Percentiles rank a stretch among this genome's conserved stretches.
Conservation (phyloP, 2,329 filamentous ascomycete species). For the Fusarium musae region DNA sequence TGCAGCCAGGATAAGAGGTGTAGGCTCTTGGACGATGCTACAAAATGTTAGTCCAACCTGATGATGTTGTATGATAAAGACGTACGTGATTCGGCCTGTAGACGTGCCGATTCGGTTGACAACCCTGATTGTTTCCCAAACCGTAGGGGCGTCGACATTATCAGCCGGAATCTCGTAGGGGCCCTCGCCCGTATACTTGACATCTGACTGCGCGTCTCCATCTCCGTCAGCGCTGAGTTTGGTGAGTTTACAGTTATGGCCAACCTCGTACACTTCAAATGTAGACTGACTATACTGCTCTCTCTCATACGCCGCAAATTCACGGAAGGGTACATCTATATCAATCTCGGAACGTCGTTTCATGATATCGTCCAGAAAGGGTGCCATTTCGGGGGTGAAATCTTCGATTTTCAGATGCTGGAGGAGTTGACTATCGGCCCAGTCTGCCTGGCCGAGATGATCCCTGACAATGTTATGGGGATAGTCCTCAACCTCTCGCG, state of each 20-base stretch:
- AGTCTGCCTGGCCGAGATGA: conserved; percentile 40
- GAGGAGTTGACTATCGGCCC: conserved; percentile 57
- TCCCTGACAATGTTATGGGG: conserved; percentile 23
- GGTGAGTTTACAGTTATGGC: conserved; percentile 54
- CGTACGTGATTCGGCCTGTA: conserved; percentile 67
- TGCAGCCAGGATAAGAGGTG: conserved; percentile 68
- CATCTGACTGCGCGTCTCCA: conserved; percentile 36
- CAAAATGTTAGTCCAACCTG: neutral
- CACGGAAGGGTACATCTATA: conserved; percentile 44
- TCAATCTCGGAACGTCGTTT: conserved; percentile 50
- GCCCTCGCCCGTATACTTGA: conserved; percentile 42
- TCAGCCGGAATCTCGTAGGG: conserved; percentile 42
- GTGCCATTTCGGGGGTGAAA: conserved; percentile 54
- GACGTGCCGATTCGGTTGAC: conserved; percentile 53
- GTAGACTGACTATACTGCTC: conserved; percentile 59
- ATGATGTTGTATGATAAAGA: conserved; percentile 33
- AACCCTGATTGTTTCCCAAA: conserved; percentile 55
- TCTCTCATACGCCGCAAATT: conserved; percentile 52
- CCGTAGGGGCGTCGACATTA: conserved; percentile 53
- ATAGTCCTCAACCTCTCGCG: conserved; percentile 31
- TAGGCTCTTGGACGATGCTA: conserved; percentile 69
- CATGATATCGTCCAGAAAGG: conserved; percentile 52
- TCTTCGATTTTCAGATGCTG: conserved; percentile 54
- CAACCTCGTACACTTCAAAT: conserved; percentile 68
- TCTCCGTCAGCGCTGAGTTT: conserved; percentile 47